Evolutionary conservation across 192 early-diverging fungal genomes (phyloP).

Genomic region (Backusella liffmaniae): DNA sequence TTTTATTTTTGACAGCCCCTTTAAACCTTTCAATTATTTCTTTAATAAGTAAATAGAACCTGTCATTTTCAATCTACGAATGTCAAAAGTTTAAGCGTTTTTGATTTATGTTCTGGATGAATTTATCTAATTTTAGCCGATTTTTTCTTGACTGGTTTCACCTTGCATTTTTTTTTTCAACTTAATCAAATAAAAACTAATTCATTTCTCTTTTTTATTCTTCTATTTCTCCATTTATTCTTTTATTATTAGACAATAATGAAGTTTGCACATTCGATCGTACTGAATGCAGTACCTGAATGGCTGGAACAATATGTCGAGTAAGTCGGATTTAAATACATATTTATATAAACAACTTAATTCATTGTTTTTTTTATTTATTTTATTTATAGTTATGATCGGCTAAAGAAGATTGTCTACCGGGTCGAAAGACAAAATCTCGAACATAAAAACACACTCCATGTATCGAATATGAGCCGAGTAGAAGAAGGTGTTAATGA

Average conservation of each 20-base stretch:
- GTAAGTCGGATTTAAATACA: slow-evolving; percentile 41
- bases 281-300: slow-evolving; percentile 85
- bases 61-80: not conserved
- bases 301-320: slow-evolving; percentile 75
- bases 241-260: slow-evolving; percentile 40
- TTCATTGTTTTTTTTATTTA: not conserved
- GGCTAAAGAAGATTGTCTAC: slow-evolving; percentile 27
- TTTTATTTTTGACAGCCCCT: not conserved
- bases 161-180: not conserved
- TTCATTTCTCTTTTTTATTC: slow-evolving; percentile 4
- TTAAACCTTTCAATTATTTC: not conserved
- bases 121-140: not conserved
- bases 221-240: not conserved
- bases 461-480: no score
- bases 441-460: not conserved
- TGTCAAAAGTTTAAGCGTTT: slow-evolving; percentile 6
- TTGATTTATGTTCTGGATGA: not conserved
- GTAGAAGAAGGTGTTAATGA: not conserved
- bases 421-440: slow-evolving; percentile 8
- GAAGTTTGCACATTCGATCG: slow-evolving; percentile 90
- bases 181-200: not conserved
- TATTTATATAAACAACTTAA: not conserved
- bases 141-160: slow-evolving; percentile 10
- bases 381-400: slow-evolving; percentile 23
- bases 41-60: not conserved